Evolutionary conservation across 2,329 filamentous ascomycete species (phyloP).

Genomic region (Didymella segeticola): DNA sequence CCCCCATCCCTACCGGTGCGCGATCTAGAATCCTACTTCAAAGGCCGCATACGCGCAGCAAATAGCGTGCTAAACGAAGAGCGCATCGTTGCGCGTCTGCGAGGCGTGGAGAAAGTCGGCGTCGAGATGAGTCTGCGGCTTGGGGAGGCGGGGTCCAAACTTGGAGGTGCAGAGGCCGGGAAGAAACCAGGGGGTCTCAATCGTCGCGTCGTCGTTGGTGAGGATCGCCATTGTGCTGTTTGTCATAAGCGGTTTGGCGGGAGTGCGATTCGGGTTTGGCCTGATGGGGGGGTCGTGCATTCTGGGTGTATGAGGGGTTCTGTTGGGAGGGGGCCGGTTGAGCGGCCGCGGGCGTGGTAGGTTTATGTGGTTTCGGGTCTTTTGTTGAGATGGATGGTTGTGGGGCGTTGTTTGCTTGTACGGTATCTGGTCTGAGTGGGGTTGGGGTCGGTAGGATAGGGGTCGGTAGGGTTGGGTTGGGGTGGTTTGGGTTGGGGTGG

Average conservation of each 20-base stretch:
- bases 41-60: conserved; percentile 83
- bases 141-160: no score
- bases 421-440: no score
- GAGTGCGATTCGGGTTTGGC: conserved; percentile 88
- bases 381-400: neutral
- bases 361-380: neutral
- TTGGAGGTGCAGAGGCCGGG: no score
- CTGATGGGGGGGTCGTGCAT: conserved; percentile 65
- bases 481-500: no score
- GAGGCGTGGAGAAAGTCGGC: conserved; percentile 79
- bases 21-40: conserved; percentile 88
- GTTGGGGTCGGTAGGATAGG: no score
- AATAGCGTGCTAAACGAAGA: conserved; percentile 83
- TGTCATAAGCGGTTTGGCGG: conserved; percentile 93
- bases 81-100: conserved; percentile 76
- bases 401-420: neutral
- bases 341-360: conserved; percentile 14
- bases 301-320: conserved; percentile 55
- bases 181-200: conserved; percentile 64
- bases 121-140: conserved; percentile 76
- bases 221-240: conserved; percentile 88
- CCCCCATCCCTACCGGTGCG: conserved; percentile 79
- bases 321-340: conserved; percentile 26
- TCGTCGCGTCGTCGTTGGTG: conserved; percentile 77
- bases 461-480: no score